phyloP scores from a whole-genome alignment of 2,329 filamentous ascomycete species.

The Pezicula carpinea region DNA sequence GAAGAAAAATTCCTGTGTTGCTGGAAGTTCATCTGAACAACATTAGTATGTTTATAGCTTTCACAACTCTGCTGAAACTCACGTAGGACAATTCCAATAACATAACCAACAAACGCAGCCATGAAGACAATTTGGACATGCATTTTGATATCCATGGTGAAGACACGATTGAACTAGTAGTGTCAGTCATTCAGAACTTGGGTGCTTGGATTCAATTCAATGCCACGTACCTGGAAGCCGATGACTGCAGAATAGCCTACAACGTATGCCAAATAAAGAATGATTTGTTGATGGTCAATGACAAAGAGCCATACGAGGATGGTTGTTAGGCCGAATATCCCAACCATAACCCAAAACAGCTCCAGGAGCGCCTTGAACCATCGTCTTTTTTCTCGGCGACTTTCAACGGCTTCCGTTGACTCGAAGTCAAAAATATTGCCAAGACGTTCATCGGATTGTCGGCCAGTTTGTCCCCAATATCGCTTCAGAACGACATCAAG shows the following conservation, averaged over 20 bases:
- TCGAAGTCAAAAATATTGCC: conserved; percentile 15
- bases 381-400: conserved; percentile 1
- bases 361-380: conserved; percentile 27
- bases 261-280: conserved; percentile 31
- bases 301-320: conserved; percentile 33
- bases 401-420: conserved; percentile 22
- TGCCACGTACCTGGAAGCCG: conserved; percentile 27
- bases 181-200: neutral
- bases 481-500: conserved; percentile 32
- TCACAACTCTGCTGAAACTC: neutral
- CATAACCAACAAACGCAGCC: conserved; percentile 28
- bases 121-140: conserved; percentile 32
- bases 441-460: conserved; percentile 31
- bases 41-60: neutral
- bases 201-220: neutral
- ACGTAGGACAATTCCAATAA: conserved; percentile 27
- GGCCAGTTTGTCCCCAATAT: conserved; percentile 31
- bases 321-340: conserved; percentile 29
- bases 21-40: conserved; percentile 19
- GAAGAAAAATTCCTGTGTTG: conserved; percentile 24
- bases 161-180: conserved; percentile 34
- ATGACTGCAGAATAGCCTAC: conserved; percentile 33
- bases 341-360: conserved; percentile 25
- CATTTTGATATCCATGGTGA: conserved; percentile 31
- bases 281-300: conserved; percentile 25